Evolutionary conservation across 345 rosid species (phyloP).

Genomic region (Syzygium jambos): DNA sequence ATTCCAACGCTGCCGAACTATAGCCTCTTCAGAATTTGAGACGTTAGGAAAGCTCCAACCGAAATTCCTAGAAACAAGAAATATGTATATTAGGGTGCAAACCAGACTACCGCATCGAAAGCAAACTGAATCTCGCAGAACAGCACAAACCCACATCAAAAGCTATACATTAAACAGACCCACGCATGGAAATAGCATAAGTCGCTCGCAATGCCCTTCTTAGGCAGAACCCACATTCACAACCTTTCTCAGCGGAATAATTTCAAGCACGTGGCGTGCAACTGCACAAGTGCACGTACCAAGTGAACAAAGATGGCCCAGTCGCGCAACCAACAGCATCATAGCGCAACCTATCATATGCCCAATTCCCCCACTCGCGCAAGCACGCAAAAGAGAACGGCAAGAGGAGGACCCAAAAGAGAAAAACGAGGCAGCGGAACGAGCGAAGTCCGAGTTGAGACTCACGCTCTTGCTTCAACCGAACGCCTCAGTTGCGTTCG

Average conservation of each 20-base stretch:
- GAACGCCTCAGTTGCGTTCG: neutral
- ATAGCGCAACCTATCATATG: neutral
- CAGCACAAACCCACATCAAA: neutral
- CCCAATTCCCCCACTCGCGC: neutral
- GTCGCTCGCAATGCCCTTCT: neutral
- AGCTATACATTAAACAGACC: neutral
- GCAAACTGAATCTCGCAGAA: neutral
- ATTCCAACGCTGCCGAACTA: neutral
- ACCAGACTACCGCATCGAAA: neutral
- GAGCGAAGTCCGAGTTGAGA: neutral
- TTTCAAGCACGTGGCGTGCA: neutral
- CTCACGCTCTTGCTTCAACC: neutral
- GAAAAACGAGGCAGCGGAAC: neutral
- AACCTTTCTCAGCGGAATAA: neutral
- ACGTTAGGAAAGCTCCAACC: neutral
- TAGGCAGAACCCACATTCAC: neutral
- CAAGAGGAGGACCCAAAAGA: neutral
- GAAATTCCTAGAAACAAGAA: neutral
- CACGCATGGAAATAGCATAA: neutral
- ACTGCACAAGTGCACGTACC: neutral
- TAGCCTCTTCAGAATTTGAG: neutral
- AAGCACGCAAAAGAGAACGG: neutral
- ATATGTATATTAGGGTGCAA: neutral
- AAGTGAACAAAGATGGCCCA: neutral
- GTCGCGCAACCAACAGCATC: neutral